Base-by-base conservation (phyloP, 371 early-diverging fungal genomes). In the Apophysomyces trapeziformis region DNA sequence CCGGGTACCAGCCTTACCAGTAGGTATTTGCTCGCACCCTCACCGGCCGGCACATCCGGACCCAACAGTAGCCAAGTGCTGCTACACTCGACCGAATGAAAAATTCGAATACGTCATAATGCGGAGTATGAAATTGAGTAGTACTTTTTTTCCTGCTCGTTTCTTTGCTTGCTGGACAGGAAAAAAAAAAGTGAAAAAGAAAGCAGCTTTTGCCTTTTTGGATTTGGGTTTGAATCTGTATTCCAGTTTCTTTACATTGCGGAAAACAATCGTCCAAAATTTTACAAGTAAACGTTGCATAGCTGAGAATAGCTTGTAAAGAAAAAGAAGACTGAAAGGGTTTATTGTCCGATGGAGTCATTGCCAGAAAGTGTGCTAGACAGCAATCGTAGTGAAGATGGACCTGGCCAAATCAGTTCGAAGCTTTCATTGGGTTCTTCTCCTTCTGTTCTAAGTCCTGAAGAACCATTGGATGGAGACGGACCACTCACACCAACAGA, bases 391-490 rank as follows among this genome's bases (percentile, higher is more conserved):
- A 58, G 65, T 13, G 61, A 65, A 59, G 66, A 74, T 61, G 56
- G 61, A 26, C 69, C 68, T 21, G 69, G 72, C 12, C 74, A 76
- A 38, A 75, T 73, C 57, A 75, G 74, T 39, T 82, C 79, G 7
- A 77, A 79, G 59, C 56, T 82, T 37, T 82, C 79, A 1, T 57
- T 82, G 18, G 82, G 78, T 0, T 82, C 82, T 26, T 79, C 78
- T 26, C 78, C 82, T 13, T 82, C 82, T 59, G 73, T 70, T 21
- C 38, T 82, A 16, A 77, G 76, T 58, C 73, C 73, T n/a, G 73
- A 75, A 13, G 76, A 67, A 12, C 66, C 70, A 32, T 66, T 67
- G 65, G 71, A 70, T 41, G 70, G 68, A 32, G 70, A 73, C 47
- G 67, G 68, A 38, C 61, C 69, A 26, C 60, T 75, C n/a, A 58